Base-by-base conservation (phyloP, 1,139 yeast genomes). In the Candida albicans region DNA sequence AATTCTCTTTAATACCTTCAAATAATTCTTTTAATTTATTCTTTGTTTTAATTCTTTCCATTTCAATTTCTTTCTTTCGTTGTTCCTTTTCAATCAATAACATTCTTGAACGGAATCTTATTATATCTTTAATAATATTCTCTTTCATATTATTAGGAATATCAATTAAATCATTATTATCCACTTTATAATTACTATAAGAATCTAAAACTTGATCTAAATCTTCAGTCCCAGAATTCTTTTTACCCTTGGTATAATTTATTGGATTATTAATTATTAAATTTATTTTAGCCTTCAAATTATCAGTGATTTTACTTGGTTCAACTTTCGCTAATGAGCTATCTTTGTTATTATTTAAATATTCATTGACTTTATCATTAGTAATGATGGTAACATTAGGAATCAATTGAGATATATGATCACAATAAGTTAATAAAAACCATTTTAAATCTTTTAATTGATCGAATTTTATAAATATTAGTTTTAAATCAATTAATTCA, bases 51-150 rank as follows among this genome's bases (percentile, higher is more conserved):
- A 64, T 67, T 42, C 81, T 67, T 52, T 84, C 91, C 30, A 65
- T 68, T 35, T 74, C 67, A 10, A 72, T 60, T 52, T 81, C 84
- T 45, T 70, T 69, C 41, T 73, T 75, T 36, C 84, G 69, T 43
- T 79, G 79, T 39, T 75, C 75, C 48, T 74, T 73, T 51, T 85
- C 91, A 29, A 79, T 65, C 31, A 73, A 74, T 43, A 83, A 60
- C 28, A 84, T 87, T 42, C 75, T 75, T 9, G 85, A 71, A 53
- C 93, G 65, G 57, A 85, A 85, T 50, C 75, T 78, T 40, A 82
- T 68, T 44, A 85, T 79, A 49, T 82, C 85, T 46, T 74, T 73
- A 35, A 75, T 76, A 30, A 84, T 76, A 30, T 68, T 71, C n/a
- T 81, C 84, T 38, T 80, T 64, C 65, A 80, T 68, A 35, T 77